Conservation (phyloP, 768 basidiomycete species). For the Pleurotus pulmonarius region DNA sequence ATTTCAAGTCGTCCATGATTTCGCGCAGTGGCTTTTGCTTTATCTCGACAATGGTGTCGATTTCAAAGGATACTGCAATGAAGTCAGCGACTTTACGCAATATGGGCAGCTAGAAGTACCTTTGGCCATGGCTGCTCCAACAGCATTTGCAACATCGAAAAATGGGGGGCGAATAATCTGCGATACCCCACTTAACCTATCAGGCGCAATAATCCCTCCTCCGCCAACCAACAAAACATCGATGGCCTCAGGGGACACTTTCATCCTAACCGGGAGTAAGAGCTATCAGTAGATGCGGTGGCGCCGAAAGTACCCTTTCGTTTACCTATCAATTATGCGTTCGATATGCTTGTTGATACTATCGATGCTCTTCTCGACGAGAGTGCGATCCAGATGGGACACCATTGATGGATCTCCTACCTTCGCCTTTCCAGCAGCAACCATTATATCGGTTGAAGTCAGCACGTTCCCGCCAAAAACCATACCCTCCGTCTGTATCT, state of each 20-base stretch:
- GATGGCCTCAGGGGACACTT: constrained; percentile 42
- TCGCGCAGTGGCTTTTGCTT: constrained; percentile 11
- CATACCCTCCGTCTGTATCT: constrained; percentile 33
- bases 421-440: constrained; percentile 19
- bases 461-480: constrained; percentile 55
- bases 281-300: neutral
- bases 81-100: too few relatives aligned
- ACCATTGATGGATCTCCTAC: constrained; percentile 19
- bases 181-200: constrained; percentile 45
- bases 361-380: constrained; percentile 12
- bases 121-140: constrained; percentile 28
- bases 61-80: constrained; percentile 21
- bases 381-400: constrained; percentile 10
- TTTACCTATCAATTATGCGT: constrained; percentile 13
- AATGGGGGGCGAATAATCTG: constrained; percentile 25
- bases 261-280: constrained; percentile 35
- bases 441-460: constrained; percentile 61
- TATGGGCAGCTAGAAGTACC: neutral
- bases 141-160: constrained; percentile 57
- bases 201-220: constrained; percentile 56
- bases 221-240: constrained; percentile 65
- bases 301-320: neutral
- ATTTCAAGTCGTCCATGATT: constrained; percentile 29
- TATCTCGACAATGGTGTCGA: constrained; percentile 30
- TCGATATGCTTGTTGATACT: constrained; percentile 22